Percentiles rank a stretch among this genome's conserved stretches.
Conservation (phyloP, 768 basidiomycete genomes). For the Austroboletus festivus region DNA sequence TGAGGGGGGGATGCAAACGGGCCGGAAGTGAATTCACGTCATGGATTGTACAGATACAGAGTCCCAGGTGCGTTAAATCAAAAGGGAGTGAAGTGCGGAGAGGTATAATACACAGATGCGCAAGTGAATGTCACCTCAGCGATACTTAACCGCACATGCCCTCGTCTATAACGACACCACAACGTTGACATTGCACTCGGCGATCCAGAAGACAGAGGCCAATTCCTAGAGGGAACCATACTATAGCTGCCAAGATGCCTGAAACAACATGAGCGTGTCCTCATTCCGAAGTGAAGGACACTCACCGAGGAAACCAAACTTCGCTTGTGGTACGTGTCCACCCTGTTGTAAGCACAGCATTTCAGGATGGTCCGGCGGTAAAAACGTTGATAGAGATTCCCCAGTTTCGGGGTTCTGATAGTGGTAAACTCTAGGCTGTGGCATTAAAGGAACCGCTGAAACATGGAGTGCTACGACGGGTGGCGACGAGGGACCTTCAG, state of each 20-base stretch:
- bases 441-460: constrained; percentile 33
- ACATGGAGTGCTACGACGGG: constrained; percentile 22
- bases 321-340: constrained; percentile 57
- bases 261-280: background rate
- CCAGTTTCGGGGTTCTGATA: constrained; percentile 64
- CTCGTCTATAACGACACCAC: constrained; percentile 38
- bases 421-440: constrained; percentile 57
- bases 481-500: constrained; percentile 5
- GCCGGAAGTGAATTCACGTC: background rate
- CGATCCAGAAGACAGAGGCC: constrained; percentile 76
- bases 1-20: background rate
- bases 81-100: background rate
- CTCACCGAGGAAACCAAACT: constrained; percentile 70
- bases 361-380: constrained; percentile 77
- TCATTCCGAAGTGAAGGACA: constrained; percentile 1
- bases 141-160: constrained; percentile 32
- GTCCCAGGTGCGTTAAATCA: background rate
- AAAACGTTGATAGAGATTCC: constrained; percentile 54
- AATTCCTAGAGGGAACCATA: constrained; percentile 86
- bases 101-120: background rate
- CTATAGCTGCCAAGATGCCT: constrained; percentile 78
- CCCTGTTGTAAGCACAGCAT: constrained; percentile 84
- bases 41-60: constrained; percentile 15
- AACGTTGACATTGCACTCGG: constrained; percentile 58
- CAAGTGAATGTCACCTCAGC: background rate